Evolutionary conservation across 2,329 filamentous ascomycete species (phyloP), one percentile per base, ranked within the genome.

Genomic region (Cercospora canescens): DNA sequence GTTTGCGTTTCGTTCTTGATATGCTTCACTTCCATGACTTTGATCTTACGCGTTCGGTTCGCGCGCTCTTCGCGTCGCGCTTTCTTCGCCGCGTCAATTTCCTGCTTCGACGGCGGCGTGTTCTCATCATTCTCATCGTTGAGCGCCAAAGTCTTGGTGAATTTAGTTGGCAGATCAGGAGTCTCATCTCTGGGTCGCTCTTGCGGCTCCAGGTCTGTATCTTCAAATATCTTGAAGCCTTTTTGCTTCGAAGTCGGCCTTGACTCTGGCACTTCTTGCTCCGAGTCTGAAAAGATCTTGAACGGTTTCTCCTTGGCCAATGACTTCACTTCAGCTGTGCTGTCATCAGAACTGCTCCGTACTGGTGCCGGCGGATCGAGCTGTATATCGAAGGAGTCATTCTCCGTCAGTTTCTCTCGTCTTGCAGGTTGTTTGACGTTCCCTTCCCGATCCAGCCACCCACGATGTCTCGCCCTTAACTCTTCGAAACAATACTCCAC

Each of bases 401-500:
- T 65, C 48, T 54, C 62, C 11, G 61, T 48, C 37, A 45, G 57
- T 28, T 63, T 60, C 50, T 59, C 61, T 18, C 34, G 62, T 37
- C 60, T 63, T 26, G 61, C 72, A 28, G 68, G 68, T 52, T 75
- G 54, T 56, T 81, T 76, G 18, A 45, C 62, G 48, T 54, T 75
- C 86, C 86, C 88, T 69, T 88, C 81, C 69, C 81, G 82, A 60
- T 83, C 76, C 67, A 86, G 77, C 85, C 86, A 89, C 0, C 94
- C 94, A 64, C 91, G 86, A 70, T 88, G 88, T 48, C 85, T 85
- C 32, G 94, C 94, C 80, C 93, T 88, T 24, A 99, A 81, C 79
- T 99, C 95, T 76, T 99, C 95, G 75, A 98, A 96, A 74, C 92
- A 94, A 68, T 91, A 85, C 78, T 97, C 94, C 34, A 88, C 88